A percentile compares a stretch with the other conserved stretches of the same genome.
Evolutionary conservation across 257 asterid species (phyloP).

Genomic region (Scutellaria minor): DNA sequence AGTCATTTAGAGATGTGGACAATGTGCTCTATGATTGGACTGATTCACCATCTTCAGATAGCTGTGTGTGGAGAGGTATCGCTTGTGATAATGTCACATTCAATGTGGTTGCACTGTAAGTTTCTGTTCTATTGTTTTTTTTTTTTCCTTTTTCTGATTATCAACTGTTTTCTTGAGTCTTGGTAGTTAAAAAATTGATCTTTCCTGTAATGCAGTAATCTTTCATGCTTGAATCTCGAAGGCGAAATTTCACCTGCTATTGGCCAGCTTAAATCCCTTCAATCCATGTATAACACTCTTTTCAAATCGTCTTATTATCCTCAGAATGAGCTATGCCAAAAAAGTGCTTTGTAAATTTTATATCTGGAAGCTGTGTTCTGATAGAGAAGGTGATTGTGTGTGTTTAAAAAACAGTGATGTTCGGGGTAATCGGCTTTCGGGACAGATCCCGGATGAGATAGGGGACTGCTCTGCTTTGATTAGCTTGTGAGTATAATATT

Average conservation of each 20-base stretch:
- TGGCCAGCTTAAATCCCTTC: constrained; percentile 74
- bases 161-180: constrained; percentile 1
- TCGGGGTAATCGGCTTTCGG: constrained; percentile 67
- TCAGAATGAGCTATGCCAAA: background rate
- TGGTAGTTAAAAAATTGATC: constrained; percentile 17
- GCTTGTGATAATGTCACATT: constrained; percentile 86
- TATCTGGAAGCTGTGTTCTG: background rate
- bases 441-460: constrained; percentile 94
- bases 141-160: background rate
- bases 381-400: background rate
- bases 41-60: constrained; percentile 76
- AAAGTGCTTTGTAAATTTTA: background rate
- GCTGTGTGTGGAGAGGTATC: constrained; percentile 90
- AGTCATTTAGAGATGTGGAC: constrained; percentile 85
- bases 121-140: background rate
- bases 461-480: constrained; percentile 77
- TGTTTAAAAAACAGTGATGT: constrained; percentile 56
- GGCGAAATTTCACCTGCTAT: constrained; percentile 92
- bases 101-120: constrained; percentile 81
- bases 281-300: constrained; percentile 53
- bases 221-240: constrained; percentile 80
- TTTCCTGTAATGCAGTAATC: constrained; percentile 57
- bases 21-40: constrained; percentile 94
- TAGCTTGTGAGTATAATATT: constrained; percentile 52
- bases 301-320: background rate